Evolutionary conservation across 1,284 basidiomycete genomes (phyloP).

Genomic region (Pisolithus thermaeus): DNA sequence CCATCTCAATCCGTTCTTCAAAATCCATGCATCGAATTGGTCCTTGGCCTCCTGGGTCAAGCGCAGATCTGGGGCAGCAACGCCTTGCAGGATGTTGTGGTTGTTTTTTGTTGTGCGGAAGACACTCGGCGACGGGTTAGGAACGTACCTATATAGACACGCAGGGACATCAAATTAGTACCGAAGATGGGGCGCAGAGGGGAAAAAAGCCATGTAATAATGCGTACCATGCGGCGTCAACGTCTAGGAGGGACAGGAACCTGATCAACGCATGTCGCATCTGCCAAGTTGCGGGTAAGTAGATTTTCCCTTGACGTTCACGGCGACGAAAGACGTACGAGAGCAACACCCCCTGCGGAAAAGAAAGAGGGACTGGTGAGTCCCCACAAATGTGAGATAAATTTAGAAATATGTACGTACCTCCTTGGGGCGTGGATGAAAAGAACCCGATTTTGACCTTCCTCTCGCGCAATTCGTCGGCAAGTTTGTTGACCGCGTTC

Average conservation of each 20-base stretch:
- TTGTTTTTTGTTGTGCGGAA: conserved; percentile 92
- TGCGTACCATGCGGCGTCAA: conserved; percentile 73
- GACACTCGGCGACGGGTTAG: conserved; percentile 78
- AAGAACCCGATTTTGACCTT: conserved; percentile 85
- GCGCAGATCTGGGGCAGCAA: conserved; percentile 68
- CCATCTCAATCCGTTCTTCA: conserved; percentile 79
- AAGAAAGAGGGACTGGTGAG: conserved; percentile 21
- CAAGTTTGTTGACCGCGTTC: conserved; percentile 72
- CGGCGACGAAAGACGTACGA: conserved; percentile 43
- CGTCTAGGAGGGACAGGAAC: conserved; percentile 71
- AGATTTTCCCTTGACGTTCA: conserved; percentile 8
- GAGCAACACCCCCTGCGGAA: conserved; percentile 72
- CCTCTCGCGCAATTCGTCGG: conserved; percentile 75
- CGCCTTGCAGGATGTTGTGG: conserved; percentile 85
- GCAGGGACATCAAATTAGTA: conserved; percentile 2
- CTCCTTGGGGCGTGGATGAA: conserved; percentile 86
- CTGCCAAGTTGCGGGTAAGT: conserved; percentile 33
- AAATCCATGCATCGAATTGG: conserved; percentile 82
- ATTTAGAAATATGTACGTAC: conserved; percentile 32
- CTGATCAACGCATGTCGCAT: conserved; percentile 88
- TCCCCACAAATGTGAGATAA: conserved; percentile 13
- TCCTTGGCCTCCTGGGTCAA: conserved; percentile 71
- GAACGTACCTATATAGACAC: conserved; percentile 61
- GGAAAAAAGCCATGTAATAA: conserved; percentile 1
- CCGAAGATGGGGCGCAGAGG: conserved; percentile 1